A percentile compares a stretch with the other conserved stretches of the same genome.
Evolutionary conservation across 176 grass and related monocot genomes (phyloP).

Genomic region (Melocanna baccifera): DNA sequence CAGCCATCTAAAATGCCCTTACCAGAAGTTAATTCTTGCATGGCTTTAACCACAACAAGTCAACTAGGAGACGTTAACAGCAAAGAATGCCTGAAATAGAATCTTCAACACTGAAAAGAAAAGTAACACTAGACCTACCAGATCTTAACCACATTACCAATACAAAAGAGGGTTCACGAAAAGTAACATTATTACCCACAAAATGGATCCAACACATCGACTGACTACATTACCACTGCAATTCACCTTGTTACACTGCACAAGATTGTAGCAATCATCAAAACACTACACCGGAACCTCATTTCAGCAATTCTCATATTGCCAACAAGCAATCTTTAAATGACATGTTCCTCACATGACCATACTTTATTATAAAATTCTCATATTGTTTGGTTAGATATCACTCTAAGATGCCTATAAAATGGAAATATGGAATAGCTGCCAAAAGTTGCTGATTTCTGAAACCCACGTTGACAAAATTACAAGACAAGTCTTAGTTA

Average conservation of each 20-base stretch:
- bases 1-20: not conserved
- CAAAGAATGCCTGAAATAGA: not conserved
- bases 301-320: not conserved
- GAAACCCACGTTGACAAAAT: slow-evolving; percentile 18
- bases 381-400: not conserved
- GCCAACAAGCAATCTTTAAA: not conserved
- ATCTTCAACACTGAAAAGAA: not conserved
- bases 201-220: not conserved
- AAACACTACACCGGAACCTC: not conserved
- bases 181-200: not conserved
- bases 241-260: not conserved
- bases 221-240: not conserved
- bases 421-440: not conserved
- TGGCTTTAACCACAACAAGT: not conserved
- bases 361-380: not conserved
- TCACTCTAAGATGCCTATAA: slow-evolving; percentile 3
- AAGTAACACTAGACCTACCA: not conserved
- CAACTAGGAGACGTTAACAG: not conserved
- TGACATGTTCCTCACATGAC: not conserved
- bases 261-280: slow-evolving; percentile 11
- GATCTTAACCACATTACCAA: not conserved
- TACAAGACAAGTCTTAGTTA: not conserved
- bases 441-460: not conserved
- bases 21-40: not conserved
- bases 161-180: not conserved